Evolutionary conservation across 768 basidiomycete genomes (phyloP), one percentile per base, ranked within the genome.

Genomic region (Rhizopogon vulgaris): DNA sequence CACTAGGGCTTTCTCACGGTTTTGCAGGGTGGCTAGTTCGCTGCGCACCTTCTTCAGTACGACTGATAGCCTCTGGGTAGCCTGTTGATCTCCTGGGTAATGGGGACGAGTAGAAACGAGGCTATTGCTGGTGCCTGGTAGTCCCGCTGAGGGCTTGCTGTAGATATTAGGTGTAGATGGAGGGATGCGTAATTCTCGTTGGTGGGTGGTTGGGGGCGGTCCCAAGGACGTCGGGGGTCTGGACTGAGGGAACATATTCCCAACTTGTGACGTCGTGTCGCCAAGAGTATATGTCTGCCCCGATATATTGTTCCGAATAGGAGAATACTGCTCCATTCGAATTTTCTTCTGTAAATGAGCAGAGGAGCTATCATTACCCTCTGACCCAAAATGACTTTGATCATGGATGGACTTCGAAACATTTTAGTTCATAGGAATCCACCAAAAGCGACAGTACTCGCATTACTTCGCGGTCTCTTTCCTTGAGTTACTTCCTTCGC

Each of bases 11-110:
- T 56, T 54, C 55, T 71, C 70, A 22, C 58, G 56, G 3, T 46
- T 60, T 11, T 58, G 58, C 15, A 66, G 41, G 15, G 58, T 58
- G 14, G 48, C 53, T 34, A 69, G 32, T 25, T 62, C 54, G 17
- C 56, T 48, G 6, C 67, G 64, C 14, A 63, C 60, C 6, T 67
- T 63, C 55, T 53, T 58, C 7, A 72, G 57, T 41, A 67, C 67
- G 22, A 55, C 60, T 28, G 39, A 60, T 25, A 72, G 49, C 18
- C 52, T 51, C 8, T 15, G 47, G 6, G 49, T 51, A 22, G 49
- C 41, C 14, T 39, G 54, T 6, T 32, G 34, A 17, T 57, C 51
- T 6, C 49, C 10, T 25, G 45, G 32, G 9, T 28, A n/a, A n/a
- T 17, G 30, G 18, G 45, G 45, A 4, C 30, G 17, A 24, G 18